Conservation (phyloP, 2,329 filamentous ascomycete genomes). For the Pyrenophora seminiperda region DNA sequence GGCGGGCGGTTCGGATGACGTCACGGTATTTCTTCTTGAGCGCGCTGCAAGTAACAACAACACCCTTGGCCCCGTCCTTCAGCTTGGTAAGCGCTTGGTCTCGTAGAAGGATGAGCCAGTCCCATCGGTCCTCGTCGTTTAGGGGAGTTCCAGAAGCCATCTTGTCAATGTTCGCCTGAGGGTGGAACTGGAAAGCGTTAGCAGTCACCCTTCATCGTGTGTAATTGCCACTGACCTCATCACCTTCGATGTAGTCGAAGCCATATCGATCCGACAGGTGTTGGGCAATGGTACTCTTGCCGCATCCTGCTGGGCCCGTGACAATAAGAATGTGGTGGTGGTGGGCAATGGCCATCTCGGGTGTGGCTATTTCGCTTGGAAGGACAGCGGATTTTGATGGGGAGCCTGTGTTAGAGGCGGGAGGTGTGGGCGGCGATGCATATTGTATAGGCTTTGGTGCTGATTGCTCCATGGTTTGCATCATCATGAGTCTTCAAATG, state of each 20-base stretch:
- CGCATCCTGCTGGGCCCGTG: slow-evolving; percentile 59
- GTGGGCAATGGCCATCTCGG: slow-evolving; percentile 38
- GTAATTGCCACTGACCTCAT: slow-evolving; percentile 49
- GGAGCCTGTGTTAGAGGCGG: slow-evolving; percentile 34
- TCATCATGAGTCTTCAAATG: slow-evolving; percentile 31
- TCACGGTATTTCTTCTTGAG: slow-evolving; percentile 98
- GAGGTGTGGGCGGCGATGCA: slow-evolving; percentile 38
- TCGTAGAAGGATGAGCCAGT: slow-evolving; percentile 73
- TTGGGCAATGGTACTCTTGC: slow-evolving; percentile 59
- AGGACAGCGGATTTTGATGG: slow-evolving; percentile 29
- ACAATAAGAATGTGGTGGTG: slow-evolving; percentile 59
- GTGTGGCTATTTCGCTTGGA: slow-evolving; percentile 19
- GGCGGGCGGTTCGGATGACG: slow-evolving; percentile 56
- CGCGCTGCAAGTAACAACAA: slow-evolving; percentile 95
- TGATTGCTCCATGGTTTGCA: slow-evolving; percentile 43
- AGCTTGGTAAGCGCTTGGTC: slow-evolving; percentile 51
- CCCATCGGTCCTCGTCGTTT: slow-evolving; percentile 94
- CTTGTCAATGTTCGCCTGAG: slow-evolving; percentile 68
- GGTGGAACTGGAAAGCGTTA: slow-evolving; percentile 52
- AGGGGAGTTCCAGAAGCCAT: slow-evolving; percentile 85
- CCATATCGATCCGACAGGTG: slow-evolving; percentile 51
- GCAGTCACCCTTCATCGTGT: not conserved
- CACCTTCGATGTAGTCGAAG: slow-evolving; percentile 58
- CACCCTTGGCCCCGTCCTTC: slow-evolving; percentile 56
- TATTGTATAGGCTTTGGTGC: slow-evolving; percentile 38